Conservation (phyloP, 1,139 yeast species). For the Geotrichum klebahnii region DNA sequence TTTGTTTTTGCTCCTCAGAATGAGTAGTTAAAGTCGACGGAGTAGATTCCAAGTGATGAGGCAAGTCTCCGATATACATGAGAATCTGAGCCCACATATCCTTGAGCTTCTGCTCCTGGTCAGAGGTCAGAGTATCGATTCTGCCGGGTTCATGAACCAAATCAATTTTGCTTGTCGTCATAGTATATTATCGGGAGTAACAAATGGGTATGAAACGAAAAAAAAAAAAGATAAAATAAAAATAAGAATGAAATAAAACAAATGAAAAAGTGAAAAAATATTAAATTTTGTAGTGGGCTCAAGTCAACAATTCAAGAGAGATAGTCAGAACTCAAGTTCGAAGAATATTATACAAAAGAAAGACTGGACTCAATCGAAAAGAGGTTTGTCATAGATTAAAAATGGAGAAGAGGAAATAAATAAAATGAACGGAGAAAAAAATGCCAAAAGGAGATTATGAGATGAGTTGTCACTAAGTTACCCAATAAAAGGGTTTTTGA, state of each 20-base stretch:
- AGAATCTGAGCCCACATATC: constrained; percentile 71
- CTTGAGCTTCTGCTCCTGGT: constrained; percentile 64
- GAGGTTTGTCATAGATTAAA: too few species aligned
- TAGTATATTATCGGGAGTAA: not conserved
- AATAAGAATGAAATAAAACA: not conserved
- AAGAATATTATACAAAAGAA: too few species aligned
- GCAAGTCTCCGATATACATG: constrained; percentile 57
- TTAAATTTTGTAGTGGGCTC: too few species aligned
- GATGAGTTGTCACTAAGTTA: too few species aligned
- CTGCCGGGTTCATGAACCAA: constrained; percentile 44
- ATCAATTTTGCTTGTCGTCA: constrained; percentile 10
- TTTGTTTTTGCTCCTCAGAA: constrained; percentile 28
- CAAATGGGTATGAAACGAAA: not conserved
- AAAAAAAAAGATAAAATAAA: constrained; percentile 3
- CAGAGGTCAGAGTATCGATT: constrained; percentile 54
- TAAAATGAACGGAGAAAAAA: too few species aligned
- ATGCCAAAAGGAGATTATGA: too few species aligned
- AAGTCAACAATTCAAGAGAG: too few species aligned
- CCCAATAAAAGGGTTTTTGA: too few species aligned
- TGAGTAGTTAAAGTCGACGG: constrained; percentile 27
- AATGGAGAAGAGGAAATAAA: too few species aligned
- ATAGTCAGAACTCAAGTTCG: too few species aligned
- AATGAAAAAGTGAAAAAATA: not conserved
- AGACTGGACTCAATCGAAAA: too few species aligned
- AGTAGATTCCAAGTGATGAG: constrained; percentile 39